Evolutionary conservation across 495 filamentous ascomycete genomes (phyloP), one percentile per base, ranked within the genome.

Genomic region (Xylaria cubensis): DNA sequence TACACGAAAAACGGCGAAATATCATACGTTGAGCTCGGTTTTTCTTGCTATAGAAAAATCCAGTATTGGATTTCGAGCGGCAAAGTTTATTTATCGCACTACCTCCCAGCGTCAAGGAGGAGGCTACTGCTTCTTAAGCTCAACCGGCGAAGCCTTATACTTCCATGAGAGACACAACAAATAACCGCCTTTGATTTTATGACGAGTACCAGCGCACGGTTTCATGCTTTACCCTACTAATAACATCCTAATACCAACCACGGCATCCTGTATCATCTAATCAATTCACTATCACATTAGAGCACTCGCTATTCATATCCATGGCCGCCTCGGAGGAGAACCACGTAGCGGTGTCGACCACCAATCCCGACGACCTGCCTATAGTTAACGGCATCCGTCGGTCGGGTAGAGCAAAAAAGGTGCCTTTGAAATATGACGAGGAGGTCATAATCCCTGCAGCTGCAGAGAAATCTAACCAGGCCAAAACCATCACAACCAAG

Each of bases 361-460:
- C 39, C 17, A 29, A 44, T 41, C 12, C 32, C 4, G 58, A 53
- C 21, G 69, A 64, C 24, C 29, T 56, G 29, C 59, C 34, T 10
- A 13, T 56, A 21, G 24, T 24, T 32, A 46, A 64, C 21, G 13
- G 32, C 46, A 42, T 39, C 32, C 82, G 82, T 26, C 82, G 82
- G 17, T 84, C 82, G 19, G 72, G 67, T 26, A 78, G 82, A 56
- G 70, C 64, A 4, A 79, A 73, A 39, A 84, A 78, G 73, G 75
- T 72, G 10, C 76, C 76, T 17, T 17, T 39, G 10, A 74, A 71
- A 29, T 76, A 79, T 46, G 73, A 76, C 13, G 75, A 79, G n/a
- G 65, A 74, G 26, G 66, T 75, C 50, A 46, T 64, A 24, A 67
- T 70, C 61, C 65, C 73, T 41, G 48, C 72, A 1, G 55, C 73